Percentiles rank a stretch among this genome's conserved stretches.
These are phyloP conservation scores for Spirogloea muscicola DNA, from an alignment of 139 green algal genomes.

Conservation along the genomic window DNA sequence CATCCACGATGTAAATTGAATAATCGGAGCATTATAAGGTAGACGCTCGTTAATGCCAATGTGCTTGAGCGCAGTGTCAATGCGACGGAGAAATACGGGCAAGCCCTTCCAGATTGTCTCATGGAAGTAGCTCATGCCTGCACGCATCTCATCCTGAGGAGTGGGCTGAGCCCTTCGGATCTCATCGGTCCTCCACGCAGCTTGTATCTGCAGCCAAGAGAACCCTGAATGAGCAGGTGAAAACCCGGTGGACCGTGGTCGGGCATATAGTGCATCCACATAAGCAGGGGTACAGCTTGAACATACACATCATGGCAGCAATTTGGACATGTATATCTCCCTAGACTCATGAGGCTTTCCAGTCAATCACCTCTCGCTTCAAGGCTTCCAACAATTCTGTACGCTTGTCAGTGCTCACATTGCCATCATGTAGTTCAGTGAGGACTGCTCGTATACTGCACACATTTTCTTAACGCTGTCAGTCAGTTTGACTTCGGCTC, in stretches of 20 bases:
- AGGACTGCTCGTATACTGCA: conserved; percentile 29
- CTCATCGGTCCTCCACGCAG: conserved; percentile 91
- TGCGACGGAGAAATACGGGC: conserved; percentile 69
- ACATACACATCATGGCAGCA: no score
- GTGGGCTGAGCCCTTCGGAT: conserved; percentile 80
- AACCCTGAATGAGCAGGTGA: no score
- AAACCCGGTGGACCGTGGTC: no score
- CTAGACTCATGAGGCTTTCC: no score
- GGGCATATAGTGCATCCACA: no score
- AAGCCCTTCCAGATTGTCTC: conserved; percentile 81
- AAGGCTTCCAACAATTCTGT: conserved; percentile 10
- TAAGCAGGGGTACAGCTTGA: no score
- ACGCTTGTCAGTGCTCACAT: conserved; percentile 8
- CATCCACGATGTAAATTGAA: conserved; percentile 91
- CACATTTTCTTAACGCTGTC: neutral
- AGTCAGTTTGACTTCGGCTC: neutral
- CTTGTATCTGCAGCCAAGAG: conserved; percentile 25
- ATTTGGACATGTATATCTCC: no score
- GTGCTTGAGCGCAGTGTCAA: conserved; percentile 75
- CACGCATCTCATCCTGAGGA: conserved; percentile 86
- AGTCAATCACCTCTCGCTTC: no score
- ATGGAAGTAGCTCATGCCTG: conserved; percentile 89
- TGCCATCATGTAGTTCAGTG: conserved; percentile 4
- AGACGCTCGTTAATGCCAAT: conserved; percentile 76
- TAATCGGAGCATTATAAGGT: conserved; percentile 67